Base-by-base conservation (phyloP, 2,329 filamentous ascomycete genomes). In the Fusarium subtropicale region DNA sequence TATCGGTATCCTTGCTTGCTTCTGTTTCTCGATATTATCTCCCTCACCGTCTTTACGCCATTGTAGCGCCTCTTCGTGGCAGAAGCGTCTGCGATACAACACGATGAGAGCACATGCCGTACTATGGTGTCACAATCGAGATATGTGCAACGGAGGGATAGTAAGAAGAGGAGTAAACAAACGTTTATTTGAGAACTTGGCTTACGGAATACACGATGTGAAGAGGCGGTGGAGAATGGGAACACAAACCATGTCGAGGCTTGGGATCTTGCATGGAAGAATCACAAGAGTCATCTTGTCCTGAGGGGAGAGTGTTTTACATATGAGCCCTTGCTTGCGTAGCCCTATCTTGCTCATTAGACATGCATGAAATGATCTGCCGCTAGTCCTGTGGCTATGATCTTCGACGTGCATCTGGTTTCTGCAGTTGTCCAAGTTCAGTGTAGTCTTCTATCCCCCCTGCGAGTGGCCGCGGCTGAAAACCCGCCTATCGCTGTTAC, bases 41-140 rank as follows among this genome's bases (percentile, higher is more conserved):
- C 39, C 31, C 50, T 69, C 67, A 68, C 67, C 67, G 67, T 69
- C 63, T 71, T 69, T 70, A 44, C 57, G 66, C 63, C 42, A 64
- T 48, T 38, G 36, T 24, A 52, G 55, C 48, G 34, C 41, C 41
- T 65, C 20, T 44, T 56, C 58, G 39, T 59, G 58, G 57, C 36
- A 69, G 56, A 66, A 41, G 42, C 41, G 30, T 50, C 34, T 56
- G 44, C 36, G 12, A 47, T 69, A 52, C 45, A 54, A 68, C 50
- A 24, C 44, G 54, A 68, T 20, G 45, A 24, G 30, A n/a, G 33
- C 15, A 39, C 18, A 62, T 74, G 71, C 24, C 18, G 71, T 74
- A 60, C 33, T 31, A 69, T 52, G 54, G 72, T 75, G 48, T 56
- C 51, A 62, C 72, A 75, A 74, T 74, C 72, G 71, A 75, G 72